phyloP scores from a whole-genome alignment of 2,329 filamentous ascomycete species.

The Claviceps pazoutovae region DNA sequence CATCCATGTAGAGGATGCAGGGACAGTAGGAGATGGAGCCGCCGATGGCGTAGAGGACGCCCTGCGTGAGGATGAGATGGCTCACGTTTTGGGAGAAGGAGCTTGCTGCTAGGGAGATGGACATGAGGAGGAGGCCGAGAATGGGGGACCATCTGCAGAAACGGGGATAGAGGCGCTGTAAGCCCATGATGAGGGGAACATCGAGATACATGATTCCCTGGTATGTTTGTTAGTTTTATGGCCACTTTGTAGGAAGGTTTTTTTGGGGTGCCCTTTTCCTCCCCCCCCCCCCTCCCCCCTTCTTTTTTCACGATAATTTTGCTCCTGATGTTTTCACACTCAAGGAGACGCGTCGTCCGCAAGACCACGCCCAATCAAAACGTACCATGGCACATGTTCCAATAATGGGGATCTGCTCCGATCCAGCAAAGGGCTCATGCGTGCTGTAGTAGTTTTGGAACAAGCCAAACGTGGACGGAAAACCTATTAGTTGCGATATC shows the following conservation, averaged over 20 bases:
- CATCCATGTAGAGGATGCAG: slow-evolving; percentile 43
- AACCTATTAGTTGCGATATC: slow-evolving; percentile 30
- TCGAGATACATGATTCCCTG: slow-evolving; percentile 43
- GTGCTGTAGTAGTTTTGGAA: slow-evolving; percentile 57
- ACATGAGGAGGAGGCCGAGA: slow-evolving; percentile 35
- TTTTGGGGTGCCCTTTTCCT: too few relatives aligned
- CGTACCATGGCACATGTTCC: slow-evolving; percentile 47
- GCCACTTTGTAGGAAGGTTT: too few relatives aligned
- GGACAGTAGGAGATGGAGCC: slow-evolving; percentile 41
- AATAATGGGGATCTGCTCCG: slow-evolving; percentile 43
- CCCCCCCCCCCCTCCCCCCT: too few relatives aligned
- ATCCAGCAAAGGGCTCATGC: slow-evolving; percentile 41
- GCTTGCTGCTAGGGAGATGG: slow-evolving; percentile 34
- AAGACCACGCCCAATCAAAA: too few relatives aligned
- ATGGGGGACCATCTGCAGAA: slow-evolving; percentile 28
- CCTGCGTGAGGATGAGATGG: slow-evolving; percentile 46
- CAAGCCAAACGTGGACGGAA: slow-evolving; percentile 54
- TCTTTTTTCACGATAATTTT: not conserved
- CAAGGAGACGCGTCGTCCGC: too few relatives aligned
- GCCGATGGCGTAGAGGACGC: slow-evolving; percentile 45
- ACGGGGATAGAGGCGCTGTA: slow-evolving; percentile 29
- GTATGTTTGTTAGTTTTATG: not conserved
- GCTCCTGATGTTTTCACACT: too few relatives aligned
- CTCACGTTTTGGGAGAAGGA: slow-evolving; percentile 38
- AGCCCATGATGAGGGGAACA: slow-evolving; percentile 32